Conservation (phyloP, 2,329 filamentous ascomycete species). For the Pseudogymnoascus pannorum region DNA sequence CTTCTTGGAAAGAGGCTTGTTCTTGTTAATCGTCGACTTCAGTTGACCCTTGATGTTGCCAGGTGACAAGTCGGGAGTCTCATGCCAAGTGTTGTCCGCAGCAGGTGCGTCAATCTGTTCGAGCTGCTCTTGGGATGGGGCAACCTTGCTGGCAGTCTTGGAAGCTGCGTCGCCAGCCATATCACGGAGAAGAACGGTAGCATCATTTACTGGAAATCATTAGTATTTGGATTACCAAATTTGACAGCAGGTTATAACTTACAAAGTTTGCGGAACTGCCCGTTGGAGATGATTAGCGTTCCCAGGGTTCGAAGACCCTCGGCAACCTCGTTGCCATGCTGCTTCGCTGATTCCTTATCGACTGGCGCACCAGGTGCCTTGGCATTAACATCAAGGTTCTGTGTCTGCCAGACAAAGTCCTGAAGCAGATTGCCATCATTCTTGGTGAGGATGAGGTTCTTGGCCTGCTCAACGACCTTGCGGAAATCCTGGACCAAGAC, state of each 20-base stretch:
- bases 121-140: constrained; percentile 71
- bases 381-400: constrained; percentile 60
- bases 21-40: constrained; percentile 50
- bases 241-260: constrained; percentile 8
- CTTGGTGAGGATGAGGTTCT: constrained; percentile 80
- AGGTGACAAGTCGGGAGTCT: constrained; percentile 68
- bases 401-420: constrained; percentile 94
- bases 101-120: constrained; percentile 74
- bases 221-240: background rate
- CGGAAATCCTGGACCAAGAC: constrained; percentile 69
- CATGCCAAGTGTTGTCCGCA: constrained; percentile 89
- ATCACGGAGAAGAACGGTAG: constrained; percentile 72
- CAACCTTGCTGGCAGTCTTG: constrained; percentile 67
- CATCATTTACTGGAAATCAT: constrained; percentile 59
- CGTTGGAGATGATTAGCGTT: constrained; percentile 86
- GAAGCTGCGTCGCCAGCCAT: constrained; percentile 85
- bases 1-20: constrained; percentile 42
- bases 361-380: constrained; percentile 58
- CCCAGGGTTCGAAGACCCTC: constrained; percentile 84
- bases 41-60: constrained; percentile 62
- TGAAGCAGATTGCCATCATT: constrained; percentile 92
- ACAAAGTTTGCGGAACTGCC: constrained; percentile 73
- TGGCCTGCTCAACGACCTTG: constrained; percentile 75
- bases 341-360: constrained; percentile 67
- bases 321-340: constrained; percentile 76